These are phyloP conservation scores for Chamaecyparis obtusa DNA, from an alignment of 75 land plant genomes.

Conservation along the genomic window DNA sequence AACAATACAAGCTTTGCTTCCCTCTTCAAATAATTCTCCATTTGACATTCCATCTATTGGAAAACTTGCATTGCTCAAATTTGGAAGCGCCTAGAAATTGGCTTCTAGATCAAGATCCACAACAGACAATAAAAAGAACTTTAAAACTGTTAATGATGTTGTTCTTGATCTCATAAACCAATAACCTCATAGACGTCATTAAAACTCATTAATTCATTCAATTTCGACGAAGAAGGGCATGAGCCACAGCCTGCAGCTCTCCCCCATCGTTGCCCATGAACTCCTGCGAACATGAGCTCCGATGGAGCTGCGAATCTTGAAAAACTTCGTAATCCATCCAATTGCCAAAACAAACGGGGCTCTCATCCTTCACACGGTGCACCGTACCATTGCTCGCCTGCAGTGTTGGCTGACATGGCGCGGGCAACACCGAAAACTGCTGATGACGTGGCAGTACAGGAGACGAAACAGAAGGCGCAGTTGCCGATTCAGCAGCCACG, in stretches of 20 bases:
- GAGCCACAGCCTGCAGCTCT: slow-evolving; percentile 3
- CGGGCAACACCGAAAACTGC: neutral
- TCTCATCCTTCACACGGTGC: neutral
- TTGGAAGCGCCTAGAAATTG: neutral
- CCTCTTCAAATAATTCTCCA: too few species aligned
- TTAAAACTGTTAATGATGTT: too few species aligned
- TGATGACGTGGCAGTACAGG: neutral
- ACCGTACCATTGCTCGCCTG: neutral
- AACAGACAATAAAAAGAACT: too few species aligned
- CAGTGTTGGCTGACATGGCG: neutral
- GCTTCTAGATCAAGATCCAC: neutral
- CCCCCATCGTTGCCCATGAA: neutral
- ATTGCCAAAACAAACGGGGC: neutral
- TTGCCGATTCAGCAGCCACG: neutral
- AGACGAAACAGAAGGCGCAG: neutral
- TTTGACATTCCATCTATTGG: neutral
- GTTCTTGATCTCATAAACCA: too few species aligned
- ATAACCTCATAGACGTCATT: too few species aligned
- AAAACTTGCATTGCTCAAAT: neutral
- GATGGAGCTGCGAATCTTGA: neutral
- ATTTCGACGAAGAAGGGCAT: neutral
- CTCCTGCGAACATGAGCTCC: neutral
- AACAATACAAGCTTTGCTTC: too few species aligned
- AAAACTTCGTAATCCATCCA: neutral
- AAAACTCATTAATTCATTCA: too few species aligned